These are phyloP conservation scores for Globisporangium megalacanthum DNA, from an alignment of 352 stramenopile genomes.

Conservation along the genomic window DNA sequence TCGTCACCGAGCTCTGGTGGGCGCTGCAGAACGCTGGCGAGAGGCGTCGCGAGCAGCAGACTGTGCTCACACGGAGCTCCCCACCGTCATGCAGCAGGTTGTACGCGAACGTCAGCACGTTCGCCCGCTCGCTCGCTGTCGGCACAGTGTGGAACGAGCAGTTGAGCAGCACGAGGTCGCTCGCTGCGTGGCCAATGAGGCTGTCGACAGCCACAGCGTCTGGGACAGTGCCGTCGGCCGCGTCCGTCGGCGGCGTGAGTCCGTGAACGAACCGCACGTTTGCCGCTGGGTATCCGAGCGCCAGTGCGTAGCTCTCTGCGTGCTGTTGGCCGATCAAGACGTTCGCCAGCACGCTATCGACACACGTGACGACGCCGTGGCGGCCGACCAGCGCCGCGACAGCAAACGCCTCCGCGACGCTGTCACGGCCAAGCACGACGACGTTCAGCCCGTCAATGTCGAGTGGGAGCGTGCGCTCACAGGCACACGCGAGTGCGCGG, in stretches of 20 bases:
- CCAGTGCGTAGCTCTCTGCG: neutral
- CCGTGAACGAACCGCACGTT: slow-evolving; percentile 22
- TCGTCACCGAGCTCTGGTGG: neutral
- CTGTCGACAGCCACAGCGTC: neutral
- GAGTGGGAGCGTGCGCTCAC: slow-evolving; percentile 15
- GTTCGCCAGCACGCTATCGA: slow-evolving; percentile 3
- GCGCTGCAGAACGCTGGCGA: slow-evolving; percentile 15
- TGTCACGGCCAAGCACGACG: slow-evolving; percentile 34
- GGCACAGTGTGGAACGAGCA: slow-evolving; percentile 33
- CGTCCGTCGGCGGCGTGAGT: slow-evolving; percentile 6
- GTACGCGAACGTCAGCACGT: slow-evolving; percentile 26
- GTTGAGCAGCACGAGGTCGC: slow-evolving; percentile 26
- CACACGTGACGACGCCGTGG: slow-evolving; percentile 30
- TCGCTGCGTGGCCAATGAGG: neutral
- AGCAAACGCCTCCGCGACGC: slow-evolving; percentile 41
- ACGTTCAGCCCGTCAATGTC: slow-evolving; percentile 34
- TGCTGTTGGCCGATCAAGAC: neutral
- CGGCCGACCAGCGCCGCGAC: slow-evolving; percentile 31
- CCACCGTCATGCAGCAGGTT: slow-evolving; percentile 38
- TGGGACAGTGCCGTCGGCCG: neutral
- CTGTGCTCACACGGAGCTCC: slow-evolving; percentile 30
- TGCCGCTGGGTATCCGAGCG: slow-evolving; percentile 20
- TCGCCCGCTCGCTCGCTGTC: slow-evolving; percentile 19
- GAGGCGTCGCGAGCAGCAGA: slow-evolving; percentile 24
- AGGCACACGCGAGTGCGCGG: slow-evolving; percentile 21